phyloP scores from a whole-genome alignment of 2,329 filamentous ascomycete genomes.

The Dichotomopilus funicola region DNA sequence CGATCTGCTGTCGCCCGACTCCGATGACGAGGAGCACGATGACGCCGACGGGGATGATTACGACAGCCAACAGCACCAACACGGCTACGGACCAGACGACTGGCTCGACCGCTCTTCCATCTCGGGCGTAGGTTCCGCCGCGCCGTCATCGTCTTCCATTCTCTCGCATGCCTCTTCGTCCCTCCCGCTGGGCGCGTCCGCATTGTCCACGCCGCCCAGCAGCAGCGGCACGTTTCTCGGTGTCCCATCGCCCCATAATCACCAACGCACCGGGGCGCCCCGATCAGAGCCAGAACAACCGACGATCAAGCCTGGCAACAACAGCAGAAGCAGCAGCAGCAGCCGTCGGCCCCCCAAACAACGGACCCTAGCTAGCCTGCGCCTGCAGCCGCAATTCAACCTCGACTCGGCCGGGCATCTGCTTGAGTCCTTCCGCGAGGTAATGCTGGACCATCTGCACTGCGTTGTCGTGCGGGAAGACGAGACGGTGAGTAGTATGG shows the following conservation, averaged over 20 bases:
- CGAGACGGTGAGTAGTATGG: conserved; percentile 38
- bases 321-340: background rate
- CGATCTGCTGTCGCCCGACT: conserved; percentile 25
- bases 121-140: conserved; percentile 11
- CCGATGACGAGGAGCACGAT: conserved; percentile 8
- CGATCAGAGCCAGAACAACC: background rate
- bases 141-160: background rate
- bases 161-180: conserved; percentile 21
- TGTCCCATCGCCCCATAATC: background rate
- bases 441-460: conserved; percentile 39
- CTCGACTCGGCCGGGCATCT: conserved; percentile 45
- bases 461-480: conserved; percentile 37
- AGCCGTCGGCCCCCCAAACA: conserved; percentile 7
- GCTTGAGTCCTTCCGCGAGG: conserved; percentile 35
- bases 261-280: background rate
- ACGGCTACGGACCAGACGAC: conserved; percentile 1
- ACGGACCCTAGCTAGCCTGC: conserved; percentile 25
- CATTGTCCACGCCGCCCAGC: conserved; percentile 21
- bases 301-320: background rate
- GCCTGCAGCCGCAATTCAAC: conserved; percentile 48
- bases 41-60: conserved; percentile 6
- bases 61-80: background rate
- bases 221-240: conserved; percentile 8
- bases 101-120: conserved; percentile 12
- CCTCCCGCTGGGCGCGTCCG: conserved; percentile 23